Evolutionary conservation across 2,329 filamentous ascomycete species (phyloP).

Genomic region (Verruconis gallopava): DNA sequence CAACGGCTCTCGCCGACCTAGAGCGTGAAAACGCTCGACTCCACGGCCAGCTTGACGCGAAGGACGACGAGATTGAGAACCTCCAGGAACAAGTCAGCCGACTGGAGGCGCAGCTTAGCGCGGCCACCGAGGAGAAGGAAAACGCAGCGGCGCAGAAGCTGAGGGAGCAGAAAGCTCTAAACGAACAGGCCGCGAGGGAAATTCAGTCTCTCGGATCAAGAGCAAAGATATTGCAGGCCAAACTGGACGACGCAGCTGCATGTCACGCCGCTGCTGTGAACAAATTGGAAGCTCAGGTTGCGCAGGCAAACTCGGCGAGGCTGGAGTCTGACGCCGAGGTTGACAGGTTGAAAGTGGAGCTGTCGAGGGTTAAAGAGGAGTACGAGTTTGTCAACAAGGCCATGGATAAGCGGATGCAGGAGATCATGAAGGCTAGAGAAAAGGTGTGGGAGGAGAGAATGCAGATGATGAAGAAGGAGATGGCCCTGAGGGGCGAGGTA

Average conservation of each 20-base stretch:
- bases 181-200: background rate
- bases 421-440: conserved; percentile 9
- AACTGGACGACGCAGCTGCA: background rate
- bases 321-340: background rate
- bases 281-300: background rate
- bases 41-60: background rate
- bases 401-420: conserved; percentile 8
- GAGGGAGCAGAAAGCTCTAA: background rate
- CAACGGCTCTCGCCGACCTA: background rate
- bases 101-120: background rate
- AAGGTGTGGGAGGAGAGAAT: conserved; percentile 8
- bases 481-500: conserved; percentile 28
- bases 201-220: background rate
- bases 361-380: background rate
- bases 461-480: conserved; percentile 17
- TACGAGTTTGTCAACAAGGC: conserved; percentile 7
- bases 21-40: background rate
- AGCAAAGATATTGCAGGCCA: background rate
- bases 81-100: background rate
- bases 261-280: background rate
- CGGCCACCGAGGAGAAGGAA: background rate
- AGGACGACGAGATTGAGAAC: background rate
- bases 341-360: background rate
- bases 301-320: background rate
- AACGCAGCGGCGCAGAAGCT: background rate